Conservation (phyloP, 2,329 filamentous ascomycete genomes). For the Aspergillus carbonarius region DNA sequence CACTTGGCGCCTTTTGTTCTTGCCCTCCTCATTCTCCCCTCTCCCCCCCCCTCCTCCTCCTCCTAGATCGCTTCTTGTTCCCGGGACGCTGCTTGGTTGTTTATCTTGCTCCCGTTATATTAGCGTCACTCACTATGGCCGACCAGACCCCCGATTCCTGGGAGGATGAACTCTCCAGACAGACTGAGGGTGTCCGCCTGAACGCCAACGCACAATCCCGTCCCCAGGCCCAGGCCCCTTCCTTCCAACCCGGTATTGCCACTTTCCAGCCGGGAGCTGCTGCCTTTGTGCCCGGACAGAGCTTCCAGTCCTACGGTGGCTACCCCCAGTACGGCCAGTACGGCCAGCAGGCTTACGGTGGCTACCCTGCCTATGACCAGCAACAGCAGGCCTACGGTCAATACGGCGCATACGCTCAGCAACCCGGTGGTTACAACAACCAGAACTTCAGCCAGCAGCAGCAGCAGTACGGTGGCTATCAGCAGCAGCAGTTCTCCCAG, state of each 20-base stretch:
- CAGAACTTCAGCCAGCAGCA: conserved; percentile 42
- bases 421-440: conserved; percentile 43
- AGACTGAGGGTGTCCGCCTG: conserved; percentile 73
- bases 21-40: conserved; percentile 7
- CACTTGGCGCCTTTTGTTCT: conserved; percentile 16
- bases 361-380: conserved; percentile 49
- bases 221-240: conserved; percentile 50
- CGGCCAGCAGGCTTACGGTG: conserved; percentile 47
- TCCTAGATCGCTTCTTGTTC: conserved; percentile 14
- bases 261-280: conserved; percentile 66
- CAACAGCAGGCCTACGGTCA: conserved; percentile 47
- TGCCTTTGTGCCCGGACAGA: conserved; percentile 72
- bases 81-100: conserved; percentile 18
- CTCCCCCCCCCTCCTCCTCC: conserved; percentile 14
- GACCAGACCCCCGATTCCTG: conserved; percentile 78
- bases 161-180: conserved; percentile 84
- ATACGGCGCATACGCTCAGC: conserved; percentile 45
- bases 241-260: conserved; percentile 65
- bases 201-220: conserved; percentile 58
- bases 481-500: conserved; percentile 39
- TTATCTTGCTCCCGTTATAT: conserved; percentile 24
- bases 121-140: conserved; percentile 63
- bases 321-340: conserved; percentile 56
- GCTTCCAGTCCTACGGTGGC: conserved; percentile 59
- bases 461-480: conserved; percentile 38